Conservation (phyloP, 805 yeast genomes). For the Ogataea allantospora region DNA sequence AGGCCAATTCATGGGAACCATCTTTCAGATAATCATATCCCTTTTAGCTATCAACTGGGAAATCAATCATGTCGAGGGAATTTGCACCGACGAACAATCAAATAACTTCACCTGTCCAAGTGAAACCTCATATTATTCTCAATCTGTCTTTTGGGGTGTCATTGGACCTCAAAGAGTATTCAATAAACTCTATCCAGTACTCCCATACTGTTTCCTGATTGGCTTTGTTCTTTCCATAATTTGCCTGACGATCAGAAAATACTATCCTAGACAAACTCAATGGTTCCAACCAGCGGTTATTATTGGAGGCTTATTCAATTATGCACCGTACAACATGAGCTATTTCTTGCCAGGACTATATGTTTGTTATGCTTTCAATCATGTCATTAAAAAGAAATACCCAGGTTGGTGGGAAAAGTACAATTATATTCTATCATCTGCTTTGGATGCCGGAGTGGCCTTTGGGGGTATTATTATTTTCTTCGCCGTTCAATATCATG, state of each 20-base stretch:
- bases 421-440: conserved; percentile 65
- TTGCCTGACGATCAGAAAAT: conserved; percentile 38
- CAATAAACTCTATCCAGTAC: conserved; percentile 46
- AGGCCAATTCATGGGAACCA: conserved; percentile 45
- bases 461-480: conserved; percentile 58
- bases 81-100: conserved; percentile 44
- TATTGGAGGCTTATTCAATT: conserved; percentile 54
- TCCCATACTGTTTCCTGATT: conserved; percentile 56
- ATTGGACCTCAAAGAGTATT: conserved; percentile 65
- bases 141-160: conserved; percentile 65
- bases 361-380: conserved; percentile 53
- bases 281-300: conserved; percentile 53
- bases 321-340: conserved; percentile 76
- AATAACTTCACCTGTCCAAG: conserved; percentile 49
- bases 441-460: conserved; percentile 65
- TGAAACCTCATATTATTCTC: conserved; percentile 44
- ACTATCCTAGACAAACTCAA: conserved; percentile 32
- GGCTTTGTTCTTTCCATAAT: conserved; percentile 50
- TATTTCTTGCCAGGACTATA: conserved; percentile 57
- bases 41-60: conserved; percentile 38
- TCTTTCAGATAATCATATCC: conserved; percentile 44
- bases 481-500: conserved; percentile 44
- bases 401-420: conserved; percentile 76
- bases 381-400: conserved; percentile 51
- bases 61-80: conserved; percentile 38